Conservation (phyloP, 78 protist genomes). For the Neovahlkampfia damariscottae region DNA sequence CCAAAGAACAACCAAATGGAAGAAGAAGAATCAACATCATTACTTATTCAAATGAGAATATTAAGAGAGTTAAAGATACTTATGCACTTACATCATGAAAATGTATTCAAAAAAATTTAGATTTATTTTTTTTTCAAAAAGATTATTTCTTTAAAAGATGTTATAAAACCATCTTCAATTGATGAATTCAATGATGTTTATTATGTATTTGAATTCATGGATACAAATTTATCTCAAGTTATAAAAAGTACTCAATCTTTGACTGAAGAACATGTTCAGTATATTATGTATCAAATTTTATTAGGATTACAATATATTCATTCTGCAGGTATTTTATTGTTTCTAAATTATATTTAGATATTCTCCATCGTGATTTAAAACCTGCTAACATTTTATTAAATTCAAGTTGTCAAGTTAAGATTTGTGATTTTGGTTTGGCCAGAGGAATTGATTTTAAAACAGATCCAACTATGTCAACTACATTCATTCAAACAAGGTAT, state of each 20-base stretch:
- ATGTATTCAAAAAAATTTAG: too few species aligned
- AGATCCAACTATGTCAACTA: neutral
- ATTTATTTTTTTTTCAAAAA: too few species aligned
- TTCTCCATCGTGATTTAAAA: neutral
- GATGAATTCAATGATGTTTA: conserved; percentile 33
- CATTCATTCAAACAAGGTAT: neutral
- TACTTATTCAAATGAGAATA: too few species aligned
- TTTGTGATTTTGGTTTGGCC: neutral
- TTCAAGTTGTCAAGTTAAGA: neutral
- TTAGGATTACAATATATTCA: conserved; percentile 86
- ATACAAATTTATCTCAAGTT: conserved; percentile 87
- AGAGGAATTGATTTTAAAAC: neutral
- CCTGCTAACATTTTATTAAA: conserved; percentile 1
- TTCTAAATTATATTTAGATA: too few species aligned
- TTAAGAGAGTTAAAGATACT: too few species aligned
- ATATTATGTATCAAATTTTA: conserved; percentile 88
- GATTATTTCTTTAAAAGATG: neutral
- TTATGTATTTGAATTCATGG: conserved; percentile 86
- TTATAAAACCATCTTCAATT: neutral
- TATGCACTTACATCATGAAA: too few species aligned
- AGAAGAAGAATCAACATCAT: too few species aligned
- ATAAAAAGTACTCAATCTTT: conserved; percentile 74
- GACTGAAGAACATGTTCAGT: conserved; percentile 85
- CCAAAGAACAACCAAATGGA: too few species aligned
- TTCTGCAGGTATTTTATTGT: conserved; percentile 81